phyloP scores from a whole-genome alignment of 352 stramenopile species.

The Pythium dissimile region DNA sequence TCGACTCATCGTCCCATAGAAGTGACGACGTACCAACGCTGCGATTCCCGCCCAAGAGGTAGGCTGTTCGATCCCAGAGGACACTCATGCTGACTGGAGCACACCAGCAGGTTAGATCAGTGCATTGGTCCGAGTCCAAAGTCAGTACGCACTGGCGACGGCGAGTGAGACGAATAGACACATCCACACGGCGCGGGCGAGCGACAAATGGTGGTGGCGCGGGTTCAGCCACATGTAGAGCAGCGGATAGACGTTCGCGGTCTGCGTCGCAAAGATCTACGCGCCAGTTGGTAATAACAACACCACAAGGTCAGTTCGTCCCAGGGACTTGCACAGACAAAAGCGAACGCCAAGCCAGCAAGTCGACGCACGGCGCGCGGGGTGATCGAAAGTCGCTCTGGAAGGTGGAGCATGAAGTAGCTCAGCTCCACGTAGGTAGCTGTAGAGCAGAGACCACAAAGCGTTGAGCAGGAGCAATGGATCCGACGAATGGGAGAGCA shows the following conservation, averaged over 20 bases:
- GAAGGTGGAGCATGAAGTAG: conserved; percentile 48
- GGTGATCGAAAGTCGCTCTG: conserved; percentile 61
- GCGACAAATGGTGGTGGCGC: conserved; percentile 32
- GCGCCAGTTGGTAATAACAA: neutral
- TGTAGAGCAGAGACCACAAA: neutral
- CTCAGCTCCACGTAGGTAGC: conserved; percentile 61
- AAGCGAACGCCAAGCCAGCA: no score
- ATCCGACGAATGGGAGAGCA: no score
- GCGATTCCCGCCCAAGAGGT: conserved; percentile 36
- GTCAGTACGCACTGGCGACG: conserved; percentile 4
- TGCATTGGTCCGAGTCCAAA: neutral
- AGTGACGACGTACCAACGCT: conserved; percentile 36
- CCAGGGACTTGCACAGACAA: no score
- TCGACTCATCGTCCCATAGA: no score
- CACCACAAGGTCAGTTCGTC: no score
- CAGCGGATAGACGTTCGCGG: conserved; percentile 63
- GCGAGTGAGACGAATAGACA: conserved; percentile 43
- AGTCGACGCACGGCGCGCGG: conserved; percentile 42
- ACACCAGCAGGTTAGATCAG: neutral
- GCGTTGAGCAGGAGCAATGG: neutral
- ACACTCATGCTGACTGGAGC: conserved; percentile 38
- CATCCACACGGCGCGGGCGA: conserved; percentile 51
- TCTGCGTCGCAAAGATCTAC: conserved; percentile 64
- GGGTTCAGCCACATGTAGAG: conserved; percentile 66
- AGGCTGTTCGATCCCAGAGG: conserved; percentile 46